A percentile compares a stretch with the other conserved stretches of the same genome.
These are phyloP conservation scores for Nannochloropsis oceanica DNA, from an alignment of 108 stramenopile species.

Conservation along the genomic window DNA sequence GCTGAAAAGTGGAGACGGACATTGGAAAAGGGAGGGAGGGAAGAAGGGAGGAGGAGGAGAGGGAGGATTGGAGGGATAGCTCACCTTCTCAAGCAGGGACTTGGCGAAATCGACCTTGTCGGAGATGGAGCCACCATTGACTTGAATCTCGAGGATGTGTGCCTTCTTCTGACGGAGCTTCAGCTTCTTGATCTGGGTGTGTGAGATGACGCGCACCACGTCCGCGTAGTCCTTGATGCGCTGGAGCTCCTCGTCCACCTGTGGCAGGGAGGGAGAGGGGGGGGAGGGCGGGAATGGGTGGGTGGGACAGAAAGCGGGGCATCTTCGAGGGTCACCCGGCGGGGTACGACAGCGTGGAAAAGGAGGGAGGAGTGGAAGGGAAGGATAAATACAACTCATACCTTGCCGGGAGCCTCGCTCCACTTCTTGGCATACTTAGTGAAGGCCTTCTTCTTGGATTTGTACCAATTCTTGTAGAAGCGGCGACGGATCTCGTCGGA, in stretches of 20 bases:
- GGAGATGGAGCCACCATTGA: conserved; percentile 88
- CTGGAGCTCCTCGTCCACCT: conserved; percentile 75
- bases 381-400: not conserved
- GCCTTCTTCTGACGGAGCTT: conserved; percentile 97
- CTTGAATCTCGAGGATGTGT: conserved; percentile 98
- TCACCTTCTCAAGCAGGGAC: not conserved
- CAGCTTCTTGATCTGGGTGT: conserved; percentile 93
- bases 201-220: conserved; percentile 95
- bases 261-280: not conserved
- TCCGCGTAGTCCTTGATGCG: conserved; percentile 96
- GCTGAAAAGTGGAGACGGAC: too few species aligned
- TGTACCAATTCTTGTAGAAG: conserved; percentile 99
- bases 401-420: conserved; percentile 40
- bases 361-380: too few species aligned
- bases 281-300: not conserved
- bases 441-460: conserved; percentile 98
- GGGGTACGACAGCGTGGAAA: not conserved
- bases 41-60: too few species aligned
- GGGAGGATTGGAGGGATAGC: not conserved
- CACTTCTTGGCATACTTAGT: conserved; percentile 99
- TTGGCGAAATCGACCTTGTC: conserved; percentile 54
- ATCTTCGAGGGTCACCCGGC: not conserved
- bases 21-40: too few species aligned
- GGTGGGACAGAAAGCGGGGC: not conserved
- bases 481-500: conserved; percentile 96